These are phyloP conservation scores for Skeletonema potamos DNA, from an alignment of 108 stramenopile species.

Conservation along the genomic window DNA sequence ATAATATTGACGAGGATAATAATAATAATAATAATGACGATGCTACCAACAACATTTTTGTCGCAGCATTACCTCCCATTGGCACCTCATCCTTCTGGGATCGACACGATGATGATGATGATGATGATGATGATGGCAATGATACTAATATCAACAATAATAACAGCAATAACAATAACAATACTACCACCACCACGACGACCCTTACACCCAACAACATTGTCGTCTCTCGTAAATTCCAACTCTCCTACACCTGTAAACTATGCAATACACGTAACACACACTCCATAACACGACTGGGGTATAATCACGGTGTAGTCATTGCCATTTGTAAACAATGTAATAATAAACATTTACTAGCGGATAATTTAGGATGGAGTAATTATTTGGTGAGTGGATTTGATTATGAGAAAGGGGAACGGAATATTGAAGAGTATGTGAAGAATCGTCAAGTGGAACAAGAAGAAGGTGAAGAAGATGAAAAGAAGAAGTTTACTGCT, in stretches of 20 bases:
- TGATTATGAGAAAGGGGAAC: constrained; percentile 48
- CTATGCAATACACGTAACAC: constrained; percentile 68
- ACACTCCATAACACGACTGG: constrained; percentile 38
- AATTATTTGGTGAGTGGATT: constrained; percentile 48
- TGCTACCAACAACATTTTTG: not conserved
- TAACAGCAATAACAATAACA: too few species aligned
- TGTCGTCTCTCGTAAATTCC: constrained; percentile 54
- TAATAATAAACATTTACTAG: constrained; percentile 67
- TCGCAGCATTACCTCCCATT: constrained; percentile 9
- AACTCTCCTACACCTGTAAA: constrained; percentile 84
- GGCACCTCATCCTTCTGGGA: constrained; percentile 24
- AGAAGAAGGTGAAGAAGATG: constrained; percentile 4
- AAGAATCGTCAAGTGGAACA: constrained; percentile 16
- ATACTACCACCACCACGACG: not conserved
- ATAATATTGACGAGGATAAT: too few species aligned
- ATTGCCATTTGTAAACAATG: constrained; percentile 77
- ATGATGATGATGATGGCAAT: too few species aligned
- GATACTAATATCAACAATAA: too few species aligned
- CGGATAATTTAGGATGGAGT: constrained; percentile 72
- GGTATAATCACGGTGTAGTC: constrained; percentile 75
- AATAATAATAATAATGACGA: not conserved
- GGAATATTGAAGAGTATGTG: constrained; percentile 65
- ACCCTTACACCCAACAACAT: constrained; percentile 1
- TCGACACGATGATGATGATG: not conserved
- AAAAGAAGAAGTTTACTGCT: too few species aligned